Evolutionary conservation across 2,329 filamentous ascomycete species (phyloP).

Genomic region (Pseudonectria foliicola): DNA sequence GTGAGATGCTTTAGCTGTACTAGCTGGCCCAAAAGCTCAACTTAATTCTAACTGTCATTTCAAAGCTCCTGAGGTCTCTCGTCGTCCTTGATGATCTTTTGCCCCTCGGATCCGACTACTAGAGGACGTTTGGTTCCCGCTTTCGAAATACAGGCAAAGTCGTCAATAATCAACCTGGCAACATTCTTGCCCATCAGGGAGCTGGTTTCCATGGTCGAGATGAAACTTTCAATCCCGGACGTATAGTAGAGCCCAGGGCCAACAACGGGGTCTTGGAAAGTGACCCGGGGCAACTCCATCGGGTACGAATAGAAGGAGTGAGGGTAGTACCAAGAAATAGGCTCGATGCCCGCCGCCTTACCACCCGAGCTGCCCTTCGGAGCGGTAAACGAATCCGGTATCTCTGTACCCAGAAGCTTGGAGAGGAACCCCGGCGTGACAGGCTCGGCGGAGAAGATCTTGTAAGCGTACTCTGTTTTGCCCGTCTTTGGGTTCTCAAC

Average conservation of each 20-base stretch:
- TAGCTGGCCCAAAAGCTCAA: too few relatives aligned
- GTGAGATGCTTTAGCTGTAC: too few relatives aligned
- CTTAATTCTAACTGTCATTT: too few relatives aligned
- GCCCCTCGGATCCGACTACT: conserved; percentile 1
- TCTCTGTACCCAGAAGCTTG: conserved; percentile 40
- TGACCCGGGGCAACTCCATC: conserved; percentile 72
- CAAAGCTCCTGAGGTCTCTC: conserved; percentile 4
- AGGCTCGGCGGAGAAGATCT: conserved; percentile 54
- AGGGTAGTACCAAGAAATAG: conserved; percentile 70
- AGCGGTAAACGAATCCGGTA: conserved; percentile 35
- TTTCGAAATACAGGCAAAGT: conserved; percentile 30
- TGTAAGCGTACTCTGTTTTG: conserved; percentile 52
- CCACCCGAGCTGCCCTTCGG: conserved; percentile 24
- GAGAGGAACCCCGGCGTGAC: conserved; percentile 48
- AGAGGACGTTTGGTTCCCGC: conserved; percentile 7
- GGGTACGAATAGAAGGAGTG: conserved; percentile 83
- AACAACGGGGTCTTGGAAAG: conserved; percentile 75
- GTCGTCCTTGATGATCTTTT: conserved; percentile 2
- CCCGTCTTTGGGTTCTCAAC: conserved; percentile 53
- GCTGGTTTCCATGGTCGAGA: conserved; percentile 96
- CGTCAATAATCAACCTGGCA: conserved; percentile 61
- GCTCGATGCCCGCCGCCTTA: conserved; percentile 29
- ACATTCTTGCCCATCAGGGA: conserved; percentile 86
- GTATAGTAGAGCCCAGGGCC: conserved; percentile 63
- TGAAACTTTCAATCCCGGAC: conserved; percentile 81